phyloP scores from a whole-genome alignment of 371 early-diverging fungal genomes.

The Sanchytrium tribonematis region DNA sequence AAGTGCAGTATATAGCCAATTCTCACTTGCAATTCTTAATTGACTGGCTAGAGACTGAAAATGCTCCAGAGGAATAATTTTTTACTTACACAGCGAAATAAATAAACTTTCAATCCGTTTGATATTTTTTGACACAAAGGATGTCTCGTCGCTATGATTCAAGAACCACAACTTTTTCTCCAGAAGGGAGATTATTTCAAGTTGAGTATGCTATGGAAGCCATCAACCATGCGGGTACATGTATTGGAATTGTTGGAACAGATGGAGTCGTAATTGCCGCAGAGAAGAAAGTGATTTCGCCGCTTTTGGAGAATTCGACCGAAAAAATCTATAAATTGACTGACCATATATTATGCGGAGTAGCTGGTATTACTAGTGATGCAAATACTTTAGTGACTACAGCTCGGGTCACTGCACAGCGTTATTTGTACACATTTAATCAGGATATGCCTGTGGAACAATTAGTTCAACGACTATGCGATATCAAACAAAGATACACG shows the following conservation, averaged over 20 bases:
- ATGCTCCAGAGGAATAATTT: no score
- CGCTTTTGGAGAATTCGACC: slow-evolving; percentile 58
- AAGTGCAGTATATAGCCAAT: no score
- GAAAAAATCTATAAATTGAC: slow-evolving; percentile 66
- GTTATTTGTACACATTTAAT: slow-evolving; percentile 54
- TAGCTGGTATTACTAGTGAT: slow-evolving; percentile 94
- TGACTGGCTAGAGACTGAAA: no score
- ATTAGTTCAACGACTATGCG: slow-evolving; percentile 74
- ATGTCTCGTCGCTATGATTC: slow-evolving; percentile 73
- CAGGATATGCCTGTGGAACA: slow-evolving; percentile 72
- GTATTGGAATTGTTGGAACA: slow-evolving; percentile 59
- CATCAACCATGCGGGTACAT: slow-evolving; percentile 88
- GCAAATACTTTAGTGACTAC: slow-evolving; percentile 84
- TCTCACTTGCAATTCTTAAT: no score
- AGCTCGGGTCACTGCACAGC: slow-evolving; percentile 62
- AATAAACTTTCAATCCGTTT: no score
- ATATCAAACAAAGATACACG: slow-evolving; percentile 94
- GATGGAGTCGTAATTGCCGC: slow-evolving; percentile 94
- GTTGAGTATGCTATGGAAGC: slow-evolving; percentile 99
- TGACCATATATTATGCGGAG: slow-evolving; percentile 59
- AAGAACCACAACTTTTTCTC: slow-evolving; percentile 89
- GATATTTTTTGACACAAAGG: neutral
- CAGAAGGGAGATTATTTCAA: slow-evolving; percentile 94
- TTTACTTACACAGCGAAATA: no score
- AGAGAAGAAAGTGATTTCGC: slow-evolving; percentile 77